A percentile compares a stretch with the other conserved stretches of the same genome.
Evolutionary conservation across 768 basidiomycete species (phyloP).

Genomic region (Tephrocybe sp.): DNA sequence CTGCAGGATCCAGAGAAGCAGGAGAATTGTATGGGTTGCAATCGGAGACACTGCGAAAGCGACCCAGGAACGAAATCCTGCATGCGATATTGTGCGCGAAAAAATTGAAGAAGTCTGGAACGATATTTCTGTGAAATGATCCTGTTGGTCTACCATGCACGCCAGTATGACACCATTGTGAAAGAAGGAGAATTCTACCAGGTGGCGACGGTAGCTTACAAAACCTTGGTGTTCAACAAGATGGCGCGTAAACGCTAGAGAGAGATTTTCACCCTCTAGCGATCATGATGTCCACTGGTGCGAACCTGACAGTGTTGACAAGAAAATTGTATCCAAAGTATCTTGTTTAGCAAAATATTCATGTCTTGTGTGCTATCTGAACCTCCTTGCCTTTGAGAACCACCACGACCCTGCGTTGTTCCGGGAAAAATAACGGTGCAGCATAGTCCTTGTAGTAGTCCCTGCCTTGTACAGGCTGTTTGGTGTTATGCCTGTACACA

Average conservation of each 20-base stretch:
- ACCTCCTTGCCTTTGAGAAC: neutral
- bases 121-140: constrained; percentile 31
- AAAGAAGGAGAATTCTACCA: constrained; percentile 50
- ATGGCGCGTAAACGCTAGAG: constrained; percentile 60
- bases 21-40: constrained; percentile 61
- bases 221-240: constrained; percentile 49
- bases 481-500: constrained; percentile 20
- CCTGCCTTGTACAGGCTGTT: constrained; percentile 20
- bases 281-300: constrained; percentile 60
- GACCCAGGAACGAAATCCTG: constrained; percentile 44
- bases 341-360: no score
- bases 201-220: constrained; percentile 43
- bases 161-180: constrained; percentile 55
- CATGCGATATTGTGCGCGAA: constrained; percentile 21
- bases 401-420: neutral
- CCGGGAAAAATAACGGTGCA: constrained; percentile 10
- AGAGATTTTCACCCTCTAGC: constrained; percentile 77
- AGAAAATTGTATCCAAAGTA: constrained; percentile 77
- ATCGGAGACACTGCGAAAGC: constrained; percentile 46
- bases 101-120: constrained; percentile 38
- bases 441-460: constrained; percentile 31
- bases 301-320: constrained; percentile 53
- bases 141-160: constrained; percentile 36
- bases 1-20: constrained; percentile 42
- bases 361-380: neutral